Conservation (phyloP, 345 rosid genomes). For the Firmiana major region DNA sequence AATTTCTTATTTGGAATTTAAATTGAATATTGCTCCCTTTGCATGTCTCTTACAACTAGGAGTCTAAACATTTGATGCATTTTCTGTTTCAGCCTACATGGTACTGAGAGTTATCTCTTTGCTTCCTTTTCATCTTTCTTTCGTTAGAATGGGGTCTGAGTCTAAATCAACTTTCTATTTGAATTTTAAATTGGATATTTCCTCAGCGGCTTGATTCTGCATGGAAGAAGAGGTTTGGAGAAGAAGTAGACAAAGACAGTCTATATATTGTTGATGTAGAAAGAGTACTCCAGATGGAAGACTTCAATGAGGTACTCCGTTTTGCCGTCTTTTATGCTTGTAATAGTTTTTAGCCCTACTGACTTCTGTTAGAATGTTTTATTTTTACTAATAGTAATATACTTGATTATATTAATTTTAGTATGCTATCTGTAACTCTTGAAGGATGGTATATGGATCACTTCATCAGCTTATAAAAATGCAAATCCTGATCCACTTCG, state of each 20-base stretch:
- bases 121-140: background rate
- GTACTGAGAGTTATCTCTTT: background rate
- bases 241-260: conserved; percentile 50
- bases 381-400: background rate
- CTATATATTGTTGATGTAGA: conserved; percentile 61
- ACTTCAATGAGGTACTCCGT: conserved; percentile 69
- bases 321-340: background rate
- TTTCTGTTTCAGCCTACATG: background rate
- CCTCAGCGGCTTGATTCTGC: conserved; percentile 53
- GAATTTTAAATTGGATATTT: conserved; percentile 8
- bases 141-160: background rate
- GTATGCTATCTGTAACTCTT: conserved; percentile 16
- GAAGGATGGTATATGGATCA: conserved; percentile 82
- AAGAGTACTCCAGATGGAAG: conserved; percentile 78
- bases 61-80: background rate
- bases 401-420: background rate
- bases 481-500: conserved; percentile 88
- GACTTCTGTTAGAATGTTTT: background rate
- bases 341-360: background rate
- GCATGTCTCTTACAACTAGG: background rate
- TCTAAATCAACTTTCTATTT: background rate
- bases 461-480: conserved; percentile 60
- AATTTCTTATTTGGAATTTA: background rate
- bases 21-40: background rate
- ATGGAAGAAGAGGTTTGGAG: conserved; percentile 82